These are phyloP conservation scores for Chrysosporium keratinophilum DNA, from an alignment of 2,329 filamentous ascomycete genomes.

Conservation along the genomic window DNA sequence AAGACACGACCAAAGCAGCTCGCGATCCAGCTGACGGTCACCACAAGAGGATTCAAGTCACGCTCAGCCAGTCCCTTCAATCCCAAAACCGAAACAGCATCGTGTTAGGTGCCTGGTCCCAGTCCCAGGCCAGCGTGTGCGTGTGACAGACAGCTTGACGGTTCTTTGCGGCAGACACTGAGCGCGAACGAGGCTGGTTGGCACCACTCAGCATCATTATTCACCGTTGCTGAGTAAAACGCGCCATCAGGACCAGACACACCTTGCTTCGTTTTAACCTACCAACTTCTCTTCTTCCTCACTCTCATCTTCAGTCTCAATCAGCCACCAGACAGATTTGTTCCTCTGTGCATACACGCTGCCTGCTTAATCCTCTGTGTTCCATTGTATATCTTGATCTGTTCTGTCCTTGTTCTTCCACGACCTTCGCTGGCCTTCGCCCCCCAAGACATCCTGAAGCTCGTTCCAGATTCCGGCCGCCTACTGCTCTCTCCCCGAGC, in stretches of 20 bases:
- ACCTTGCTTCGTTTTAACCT: constrained; percentile 4
- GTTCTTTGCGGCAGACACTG: not conserved
- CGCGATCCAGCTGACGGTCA: no score
- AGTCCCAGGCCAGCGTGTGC: no score
- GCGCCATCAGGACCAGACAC: constrained; percentile 9
- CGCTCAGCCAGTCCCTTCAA: no score
- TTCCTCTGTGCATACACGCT: not conserved
- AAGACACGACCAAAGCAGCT: no score
- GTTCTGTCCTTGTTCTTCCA: constrained; percentile 1
- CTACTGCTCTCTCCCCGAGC: constrained; percentile 5
- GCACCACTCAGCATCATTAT: constrained; percentile 6
- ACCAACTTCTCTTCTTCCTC: constrained; percentile 8
- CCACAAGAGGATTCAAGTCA: no score
- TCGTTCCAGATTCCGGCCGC: constrained; percentile 8
- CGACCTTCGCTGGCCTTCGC: constrained; percentile 2
- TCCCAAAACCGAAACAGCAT: no score
- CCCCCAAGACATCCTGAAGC: not conserved
- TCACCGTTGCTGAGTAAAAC: constrained; percentile 11
- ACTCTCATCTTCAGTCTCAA: not conserved
- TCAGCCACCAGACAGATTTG: not conserved
- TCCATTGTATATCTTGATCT: not conserved
- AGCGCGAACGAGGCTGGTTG: constrained; percentile 7
- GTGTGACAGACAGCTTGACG: not conserved
- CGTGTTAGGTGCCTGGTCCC: no score
- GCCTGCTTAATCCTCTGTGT: not conserved